Base-by-base conservation (phyloP, 2,329 filamentous ascomycete genomes). In the Nannizziopsis barbatae region DNA sequence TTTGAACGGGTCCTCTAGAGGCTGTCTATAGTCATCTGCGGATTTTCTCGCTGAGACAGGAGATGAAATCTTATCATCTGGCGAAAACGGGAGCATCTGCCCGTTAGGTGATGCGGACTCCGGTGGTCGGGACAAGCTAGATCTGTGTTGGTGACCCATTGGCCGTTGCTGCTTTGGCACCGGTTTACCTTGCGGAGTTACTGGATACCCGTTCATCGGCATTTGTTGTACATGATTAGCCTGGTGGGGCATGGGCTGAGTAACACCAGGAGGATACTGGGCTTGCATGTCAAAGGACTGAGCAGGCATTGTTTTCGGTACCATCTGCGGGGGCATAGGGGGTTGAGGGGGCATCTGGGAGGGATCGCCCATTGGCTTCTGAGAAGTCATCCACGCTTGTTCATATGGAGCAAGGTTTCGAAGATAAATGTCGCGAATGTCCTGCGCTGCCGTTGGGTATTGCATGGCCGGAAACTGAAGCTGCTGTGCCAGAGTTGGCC, bases 401-500 rank as follows among this genome's bases (percentile, higher is more conserved):
- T 95, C 89, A 55, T 94, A 95, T 30, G 81, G 76, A 20, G 76
- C 69, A 5, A 95, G 68, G 55, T 89, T 88, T 32, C 77, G 75
- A 57, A 88, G 82, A 64, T 92, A 94, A 5, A 86, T 75, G 22
- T 75, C 73, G 57, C 81, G 71, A 51, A 95, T 64, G 56, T 92
- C 81, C 50, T 77, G 75, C 1, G 79, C 74, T 0, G 85, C 86
- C 8, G 72, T 76, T 1, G 81, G 83, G 47, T 77, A 69, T 54
- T 86, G 82, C 45, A 75, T 72, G 0, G 75, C 75, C 7, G 73
- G 72, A 42, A 86, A 78, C 3, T 68, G 64, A 42, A 88, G 63
- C 27, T 75, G 69, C 50, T 79, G 76, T 1, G 86, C 81, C 47
- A 95, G 73, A 43, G 80, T 75, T 1, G 74, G 71, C 92, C 92